phyloP scores from a whole-genome alignment of 1,139 yeast species.

The Debaryomyces subglobosus region DNA sequence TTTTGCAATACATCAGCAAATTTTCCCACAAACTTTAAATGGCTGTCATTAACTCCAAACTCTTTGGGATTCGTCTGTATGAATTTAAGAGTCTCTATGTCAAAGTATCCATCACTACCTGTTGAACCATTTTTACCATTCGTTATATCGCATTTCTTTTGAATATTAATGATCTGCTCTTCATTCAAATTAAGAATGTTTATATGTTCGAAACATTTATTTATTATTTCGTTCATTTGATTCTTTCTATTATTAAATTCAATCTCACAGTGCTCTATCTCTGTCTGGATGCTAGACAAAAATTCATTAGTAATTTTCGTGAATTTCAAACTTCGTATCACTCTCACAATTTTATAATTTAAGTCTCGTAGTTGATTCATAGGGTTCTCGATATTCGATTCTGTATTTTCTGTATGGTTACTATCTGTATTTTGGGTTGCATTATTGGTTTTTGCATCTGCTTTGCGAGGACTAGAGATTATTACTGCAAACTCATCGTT shows the following conservation, averaged over 20 bases:
- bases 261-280: conserved; percentile 28
- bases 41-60: conserved; percentile 44
- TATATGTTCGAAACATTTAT: conserved; percentile 32
- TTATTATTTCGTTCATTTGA: conserved; percentile 27
- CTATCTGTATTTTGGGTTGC: neutral
- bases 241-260: conserved; percentile 30
- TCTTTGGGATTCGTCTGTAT: conserved; percentile 41
- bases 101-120: conserved; percentile 31
- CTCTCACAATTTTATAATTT: conserved; percentile 40
- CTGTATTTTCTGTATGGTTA: neutral
- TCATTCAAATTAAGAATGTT: conserved; percentile 34
- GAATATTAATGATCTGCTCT: conserved; percentile 38
- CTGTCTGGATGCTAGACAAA: conserved; percentile 26
- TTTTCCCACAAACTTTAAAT: conserved; percentile 33
- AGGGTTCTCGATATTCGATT: conserved; percentile 15
- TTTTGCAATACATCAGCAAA: conserved; percentile 31
- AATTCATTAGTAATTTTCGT: conserved; percentile 42
- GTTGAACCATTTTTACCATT: conserved; percentile 10
- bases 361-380: conserved; percentile 35
- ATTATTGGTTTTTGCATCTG: conserved; percentile 3
- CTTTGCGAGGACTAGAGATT: conserved; percentile 44
- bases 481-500: conserved; percentile 33
- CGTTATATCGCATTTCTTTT: conserved; percentile 28
- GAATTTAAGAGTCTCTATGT: conserved; percentile 39
- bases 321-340: conserved; percentile 38